Evolutionary conservation across 345 rosid species (phyloP).

Genomic region (Citrus australasica): DNA sequence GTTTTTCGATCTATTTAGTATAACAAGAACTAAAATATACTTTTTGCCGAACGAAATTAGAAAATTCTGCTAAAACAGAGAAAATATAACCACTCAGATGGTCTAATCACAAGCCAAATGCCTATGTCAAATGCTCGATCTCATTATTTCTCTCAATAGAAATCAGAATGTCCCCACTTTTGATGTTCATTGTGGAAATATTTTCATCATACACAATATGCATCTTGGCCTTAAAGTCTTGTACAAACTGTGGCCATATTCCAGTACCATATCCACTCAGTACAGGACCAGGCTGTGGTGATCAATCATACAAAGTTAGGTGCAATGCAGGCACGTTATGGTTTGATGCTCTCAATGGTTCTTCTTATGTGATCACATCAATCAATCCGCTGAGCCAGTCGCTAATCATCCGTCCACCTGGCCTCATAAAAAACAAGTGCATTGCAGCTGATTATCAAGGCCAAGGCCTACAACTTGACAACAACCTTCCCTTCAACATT

Average conservation of each 20-base stretch:
- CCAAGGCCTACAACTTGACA: constrained; percentile 28
- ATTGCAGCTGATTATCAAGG: constrained; percentile 17
- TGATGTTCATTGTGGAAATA: not conserved
- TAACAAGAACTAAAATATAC: not conserved
- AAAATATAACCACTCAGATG: not conserved
- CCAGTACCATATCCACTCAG: constrained; percentile 52
- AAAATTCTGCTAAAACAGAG: not conserved
- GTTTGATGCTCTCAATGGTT: constrained; percentile 35
- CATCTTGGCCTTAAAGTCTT: constrained; percentile 29
- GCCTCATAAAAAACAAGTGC: constrained; percentile 16
- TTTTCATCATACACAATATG: not conserved
- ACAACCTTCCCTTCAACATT: constrained; percentile 42
- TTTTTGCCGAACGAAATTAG: not conserved
- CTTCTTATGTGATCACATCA: constrained; percentile 29
- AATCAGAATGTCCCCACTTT: constrained; percentile 4
- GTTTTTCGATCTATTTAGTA: not conserved
- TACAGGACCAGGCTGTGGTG: constrained; percentile 42
- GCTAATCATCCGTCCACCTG: constrained; percentile 31
- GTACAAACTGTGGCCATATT: constrained; percentile 31
- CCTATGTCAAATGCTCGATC: not conserved
- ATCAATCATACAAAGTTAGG: constrained; percentile 38
- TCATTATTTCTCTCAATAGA: not conserved
- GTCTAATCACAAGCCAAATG: not conserved
- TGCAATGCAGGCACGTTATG: constrained; percentile 27
- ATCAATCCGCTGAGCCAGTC: constrained; percentile 28